Conservation (phyloP, 805 yeast genomes). For the Sugiyamaella smithiae region DNA sequence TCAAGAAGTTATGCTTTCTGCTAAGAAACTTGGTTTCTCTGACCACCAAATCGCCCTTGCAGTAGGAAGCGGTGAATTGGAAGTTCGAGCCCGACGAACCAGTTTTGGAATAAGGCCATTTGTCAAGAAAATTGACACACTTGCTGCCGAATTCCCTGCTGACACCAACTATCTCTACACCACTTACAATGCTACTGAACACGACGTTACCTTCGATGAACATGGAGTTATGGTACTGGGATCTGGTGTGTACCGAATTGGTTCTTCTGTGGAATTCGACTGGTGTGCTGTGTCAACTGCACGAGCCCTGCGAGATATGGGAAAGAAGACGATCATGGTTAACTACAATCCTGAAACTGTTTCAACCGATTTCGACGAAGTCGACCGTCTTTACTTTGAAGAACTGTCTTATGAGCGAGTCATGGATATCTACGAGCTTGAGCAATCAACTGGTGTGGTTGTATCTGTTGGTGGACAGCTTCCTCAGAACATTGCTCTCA, state of each 20-base stretch:
- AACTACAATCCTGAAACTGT: conserved; percentile 99
- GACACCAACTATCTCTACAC: conserved; percentile 93
- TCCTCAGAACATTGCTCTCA: conserved; percentile 93
- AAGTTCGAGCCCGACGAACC: conserved; percentile 80
- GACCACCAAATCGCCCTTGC: conserved; percentile 88
- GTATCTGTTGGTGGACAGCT: conserved; percentile 98
- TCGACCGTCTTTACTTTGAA: conserved; percentile 94
- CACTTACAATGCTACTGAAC: conserved; percentile 86
- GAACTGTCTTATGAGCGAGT: conserved; percentile 94
- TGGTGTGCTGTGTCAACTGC: conserved; percentile 99
- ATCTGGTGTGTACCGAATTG: conserved; percentile 98
- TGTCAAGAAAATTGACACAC: conserved; percentile 94
- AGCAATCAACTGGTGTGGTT: conserved; percentile 83
- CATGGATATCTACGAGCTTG: conserved; percentile 94
- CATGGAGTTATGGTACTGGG: conserved; percentile 93
- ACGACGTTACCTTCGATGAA: conserved; percentile 82
- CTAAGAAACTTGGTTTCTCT: conserved; percentile 92
- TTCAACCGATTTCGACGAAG: conserved; percentile 97
- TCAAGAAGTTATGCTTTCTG: conserved; percentile 66
- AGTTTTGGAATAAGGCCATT: conserved; percentile 80
- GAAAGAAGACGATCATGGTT: conserved; percentile 90
- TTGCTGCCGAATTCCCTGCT: conserved; percentile 99
- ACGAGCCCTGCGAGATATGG: conserved; percentile 82
- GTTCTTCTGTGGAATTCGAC: conserved; percentile 97
- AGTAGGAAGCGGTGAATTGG: conserved; percentile 69